Base-by-base conservation (phyloP, 495 filamentous ascomycete species). In the Neurospora terricola region DNA sequence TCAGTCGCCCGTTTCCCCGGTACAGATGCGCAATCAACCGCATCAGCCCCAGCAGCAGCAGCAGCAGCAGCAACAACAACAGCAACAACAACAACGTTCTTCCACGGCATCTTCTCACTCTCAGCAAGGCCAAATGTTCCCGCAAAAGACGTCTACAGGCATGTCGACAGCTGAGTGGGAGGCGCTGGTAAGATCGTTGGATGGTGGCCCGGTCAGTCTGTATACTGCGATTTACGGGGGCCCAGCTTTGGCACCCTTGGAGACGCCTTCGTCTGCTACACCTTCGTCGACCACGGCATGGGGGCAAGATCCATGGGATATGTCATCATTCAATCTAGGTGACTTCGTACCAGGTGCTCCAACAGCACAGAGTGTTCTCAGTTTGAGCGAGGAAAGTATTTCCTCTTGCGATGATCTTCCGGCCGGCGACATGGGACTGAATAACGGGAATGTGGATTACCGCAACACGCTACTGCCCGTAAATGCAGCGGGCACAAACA, bases 211-310 rank as follows among this genome's bases (percentile, higher is more conserved):
- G 76, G 89, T 90, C 18, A 94, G 93, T 77, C 89, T 95, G 11
- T 96, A 94, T 85, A 92, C 92, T 74, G 89, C 91, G 11, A 93
- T 95, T 71, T 94, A 94, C 77, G 93, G 92, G 69, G 91, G 91
- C 16, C 88, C 88, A 62, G 85, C 88, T 16, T 66, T 86, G 5
- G 79, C 79, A 11, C 40, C 85, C 27, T 75, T 81, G 27, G 84
- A 85, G 18, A 84, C 79, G 8, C 78, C 83, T 16, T 76, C 75
- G 5, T 81, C 79, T 34, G 78, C 77, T 12, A 30, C 79, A 30
- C 42, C 77, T 1, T 75, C 77, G 14, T 77, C 77, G 38, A 78
- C 81, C 37, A 77, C 80, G 11, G 80, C 80, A 48, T 89, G 85
- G 86, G 86, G 86, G 23, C 87, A 87, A 7, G 87, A 87, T 45